Base-by-base conservation (phyloP, 768 basidiomycete species). In the Suillus tomentosus region DNA sequence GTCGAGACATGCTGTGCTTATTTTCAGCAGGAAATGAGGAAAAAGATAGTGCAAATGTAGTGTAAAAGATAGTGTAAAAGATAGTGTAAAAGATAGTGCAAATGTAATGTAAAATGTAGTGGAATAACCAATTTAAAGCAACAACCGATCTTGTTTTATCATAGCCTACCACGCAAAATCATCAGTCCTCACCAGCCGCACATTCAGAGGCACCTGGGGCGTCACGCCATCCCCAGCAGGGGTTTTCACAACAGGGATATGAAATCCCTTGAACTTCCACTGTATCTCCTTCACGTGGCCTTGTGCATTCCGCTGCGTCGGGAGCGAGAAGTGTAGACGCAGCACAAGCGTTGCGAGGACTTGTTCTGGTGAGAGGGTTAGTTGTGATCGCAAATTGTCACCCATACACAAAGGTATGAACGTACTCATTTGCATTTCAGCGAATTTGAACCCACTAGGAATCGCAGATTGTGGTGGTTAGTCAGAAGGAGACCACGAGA, bases 351-450 rank as follows among this genome's bases (percentile, higher is more conserved):
- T 71, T 17, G 67, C 53, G 15, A 73, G 54, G 27, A 74, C 62
- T 64, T 73, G 71, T 61, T 74, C 71, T 72, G 61, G 5, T 6
- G 19, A 65, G 27, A 5, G 17, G 9, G 19, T 50, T 5, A n/a
- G 6, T 34, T 13, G 1, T 22, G n/a, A 36, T 34, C 24, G 1
- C 31, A 31, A 6, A 36, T 55, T 55, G 11, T 37, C 5, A 36
- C 3, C 10, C 10, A 6, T 6, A 6, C 31, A 31, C 31, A 31
- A 31, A 31, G 31, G 17, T 11, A 36, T 54, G 53, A 9, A 74
- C 80, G 27, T 68, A 84, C 83, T 84, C 75, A 83, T 82, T 68
- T 84, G 83, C 8, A 85, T 73, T 65, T 84, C 80, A 2, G 83
- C 79, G 73, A 86, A 84, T 67, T 84, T 84, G 75, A 84, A 84